phyloP scores from a whole-genome alignment of 768 basidiomycete species.

The Mrakia hoshinonis region DNA sequence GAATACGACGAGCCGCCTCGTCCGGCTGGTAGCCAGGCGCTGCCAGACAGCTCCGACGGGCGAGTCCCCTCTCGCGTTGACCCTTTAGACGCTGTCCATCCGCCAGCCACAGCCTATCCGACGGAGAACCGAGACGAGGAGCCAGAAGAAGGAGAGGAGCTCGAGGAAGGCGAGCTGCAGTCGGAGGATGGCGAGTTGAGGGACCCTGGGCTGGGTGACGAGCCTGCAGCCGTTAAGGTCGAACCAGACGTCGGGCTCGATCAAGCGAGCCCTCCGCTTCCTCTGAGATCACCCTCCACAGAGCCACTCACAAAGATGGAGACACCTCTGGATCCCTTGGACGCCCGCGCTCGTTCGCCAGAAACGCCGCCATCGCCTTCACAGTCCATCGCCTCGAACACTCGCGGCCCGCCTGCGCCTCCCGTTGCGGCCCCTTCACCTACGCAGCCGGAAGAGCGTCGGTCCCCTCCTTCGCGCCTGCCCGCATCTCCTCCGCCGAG shows the following conservation, averaged over 20 bases:
- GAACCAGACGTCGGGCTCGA: background rate
- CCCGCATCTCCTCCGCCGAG: background rate
- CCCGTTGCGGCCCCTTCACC: too few relatives aligned
- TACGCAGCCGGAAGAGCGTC: too few relatives aligned
- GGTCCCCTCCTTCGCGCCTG: background rate
- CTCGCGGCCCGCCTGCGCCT: too few relatives aligned
- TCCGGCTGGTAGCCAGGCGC: background rate
- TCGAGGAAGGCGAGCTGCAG: constrained; percentile 6
- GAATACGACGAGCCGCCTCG: background rate
- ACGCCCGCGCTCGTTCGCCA: background rate
- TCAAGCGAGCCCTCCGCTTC: background rate
- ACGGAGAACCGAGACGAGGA: background rate
- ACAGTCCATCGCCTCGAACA: background rate
- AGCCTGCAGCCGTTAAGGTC: background rate
- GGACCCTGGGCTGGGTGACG: background rate
- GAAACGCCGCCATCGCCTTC: background rate
- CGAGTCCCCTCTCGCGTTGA: too few relatives aligned
- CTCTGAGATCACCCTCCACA: too few relatives aligned
- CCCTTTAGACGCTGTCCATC: background rate
- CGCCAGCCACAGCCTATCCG: background rate
- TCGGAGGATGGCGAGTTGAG: constrained; percentile 2
- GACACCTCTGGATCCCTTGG: background rate
- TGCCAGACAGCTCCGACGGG: too few relatives aligned
- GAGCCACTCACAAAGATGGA: background rate
- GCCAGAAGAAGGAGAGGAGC: constrained; percentile 4